These are phyloP conservation scores for Boechera retrofracta DNA, from an alignment of 345 rosid species.

Conservation along the genomic window DNA sequence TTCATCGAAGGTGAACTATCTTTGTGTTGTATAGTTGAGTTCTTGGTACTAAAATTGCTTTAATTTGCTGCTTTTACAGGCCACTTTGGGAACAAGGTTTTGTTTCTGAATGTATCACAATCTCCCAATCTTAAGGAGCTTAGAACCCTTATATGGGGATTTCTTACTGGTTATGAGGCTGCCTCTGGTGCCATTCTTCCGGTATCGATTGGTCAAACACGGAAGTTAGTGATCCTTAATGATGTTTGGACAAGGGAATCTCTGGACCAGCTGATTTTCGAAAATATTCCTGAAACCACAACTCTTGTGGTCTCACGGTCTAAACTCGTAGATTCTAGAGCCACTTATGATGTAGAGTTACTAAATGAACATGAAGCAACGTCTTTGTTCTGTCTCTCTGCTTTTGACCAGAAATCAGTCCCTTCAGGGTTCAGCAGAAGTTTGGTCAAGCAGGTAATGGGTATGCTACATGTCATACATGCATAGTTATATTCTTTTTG, in stretches of 20 bases:
- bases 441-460: conserved; percentile 75
- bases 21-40: conserved; percentile 20
- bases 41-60: not conserved
- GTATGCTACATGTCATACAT: not conserved
- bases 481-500: not conserved
- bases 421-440: conserved; percentile 57
- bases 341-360: conserved; percentile 63
- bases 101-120: conserved; percentile 79
- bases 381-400: conserved; percentile 72
- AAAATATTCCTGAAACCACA: conserved; percentile 52
- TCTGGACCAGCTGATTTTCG: conserved; percentile 61
- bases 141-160: conserved; percentile 52
- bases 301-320: conserved; percentile 86
- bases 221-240: conserved; percentile 69
- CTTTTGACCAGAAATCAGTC: conserved; percentile 67
- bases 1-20: not conserved
- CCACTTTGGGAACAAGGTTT: conserved; percentile 51
- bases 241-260: conserved; percentile 79
- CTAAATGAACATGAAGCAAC: conserved; percentile 67
- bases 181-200: conserved; percentile 40
- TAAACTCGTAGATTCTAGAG: conserved; percentile 52
- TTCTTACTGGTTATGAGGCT: conserved; percentile 50
- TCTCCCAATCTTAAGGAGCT: conserved; percentile 73
- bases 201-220: conserved; percentile 42
- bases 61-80: conserved; percentile 46